Percentiles rank a stretch among this genome's conserved stretches.
phyloP scores from a whole-genome alignment of 345 rosid genomes.

The Erucastrum elatum region DNA sequence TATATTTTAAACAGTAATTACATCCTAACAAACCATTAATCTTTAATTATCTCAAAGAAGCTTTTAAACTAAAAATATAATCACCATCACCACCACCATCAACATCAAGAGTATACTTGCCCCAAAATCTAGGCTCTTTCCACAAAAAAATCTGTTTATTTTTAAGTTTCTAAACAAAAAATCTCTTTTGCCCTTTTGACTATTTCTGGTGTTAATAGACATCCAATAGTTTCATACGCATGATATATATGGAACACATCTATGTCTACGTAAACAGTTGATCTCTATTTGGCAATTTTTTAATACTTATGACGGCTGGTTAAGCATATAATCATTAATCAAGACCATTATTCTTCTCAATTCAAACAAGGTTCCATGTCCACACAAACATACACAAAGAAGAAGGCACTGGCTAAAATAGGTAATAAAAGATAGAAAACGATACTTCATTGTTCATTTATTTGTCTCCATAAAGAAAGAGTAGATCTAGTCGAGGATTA shows the following conservation, averaged over 20 bases:
- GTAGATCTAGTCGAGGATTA: not conserved
- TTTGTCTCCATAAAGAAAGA: not conserved
- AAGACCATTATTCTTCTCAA: slow-evolving; percentile 1
- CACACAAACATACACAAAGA: slow-evolving; percentile 11
- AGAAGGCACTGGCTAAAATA: slow-evolving; percentile 12
- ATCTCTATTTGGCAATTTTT: not conserved
- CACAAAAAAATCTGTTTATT: slow-evolving; percentile 8
- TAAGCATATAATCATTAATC: not conserved
- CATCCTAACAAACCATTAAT: slow-evolving; percentile 1
- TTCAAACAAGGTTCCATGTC: slow-evolving; percentile 18
- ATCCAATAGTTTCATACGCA: not conserved
- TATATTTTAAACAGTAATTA: not conserved
- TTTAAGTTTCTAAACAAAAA: not conserved
- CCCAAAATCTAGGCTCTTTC: slow-evolving; percentile 41
- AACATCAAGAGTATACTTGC: slow-evolving; percentile 9
- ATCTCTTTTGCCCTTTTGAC: not conserved
- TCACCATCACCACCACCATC: not conserved
- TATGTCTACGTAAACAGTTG: not conserved
- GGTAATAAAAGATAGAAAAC: not conserved
- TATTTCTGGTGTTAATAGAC: not conserved
- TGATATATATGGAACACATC: not conserved
- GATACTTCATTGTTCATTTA: not conserved
- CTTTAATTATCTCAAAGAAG: not conserved
- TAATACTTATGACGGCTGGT: not conserved
- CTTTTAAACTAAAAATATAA: not conserved